phyloP scores from a whole-genome alignment of 306 rosid species.

The Comarum palustre region DNA sequence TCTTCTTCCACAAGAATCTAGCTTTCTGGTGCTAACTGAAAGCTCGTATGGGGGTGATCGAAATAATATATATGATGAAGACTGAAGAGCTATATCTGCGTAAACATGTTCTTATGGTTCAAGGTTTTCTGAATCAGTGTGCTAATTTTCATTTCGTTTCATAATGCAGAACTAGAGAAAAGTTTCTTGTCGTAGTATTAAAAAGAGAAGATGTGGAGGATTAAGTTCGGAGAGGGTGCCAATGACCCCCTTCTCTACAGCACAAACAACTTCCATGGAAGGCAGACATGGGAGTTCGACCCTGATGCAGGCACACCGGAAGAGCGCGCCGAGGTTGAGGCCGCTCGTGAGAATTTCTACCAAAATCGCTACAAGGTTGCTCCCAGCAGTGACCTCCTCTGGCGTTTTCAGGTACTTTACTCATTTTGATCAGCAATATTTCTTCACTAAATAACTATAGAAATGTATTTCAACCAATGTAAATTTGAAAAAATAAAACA shows the following conservation, averaged over 20 bases:
- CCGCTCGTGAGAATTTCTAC: constrained; percentile 26
- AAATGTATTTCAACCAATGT: neutral
- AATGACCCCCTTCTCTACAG: constrained; percentile 38
- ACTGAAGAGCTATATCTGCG: neutral
- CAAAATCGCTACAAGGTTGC: constrained; percentile 23
- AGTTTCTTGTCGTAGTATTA: neutral
- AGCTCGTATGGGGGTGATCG: neutral
- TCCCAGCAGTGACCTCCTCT: constrained; percentile 30
- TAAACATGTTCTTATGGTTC: neutral
- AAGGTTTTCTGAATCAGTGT: neutral
- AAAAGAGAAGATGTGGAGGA: constrained; percentile 29
- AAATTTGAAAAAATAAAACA: neutral
- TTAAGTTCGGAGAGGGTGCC: constrained; percentile 29
- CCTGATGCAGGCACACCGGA: constrained; percentile 26
- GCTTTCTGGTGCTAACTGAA: neutral
- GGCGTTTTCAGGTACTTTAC: constrained; percentile 31
- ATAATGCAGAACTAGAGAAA: neutral
- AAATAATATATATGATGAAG: neutral
- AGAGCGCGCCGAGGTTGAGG: constrained; percentile 28
- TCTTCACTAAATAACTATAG: neutral
- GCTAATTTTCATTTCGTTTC: neutral
- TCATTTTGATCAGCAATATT: neutral
- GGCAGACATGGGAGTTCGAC: constrained; percentile 32
- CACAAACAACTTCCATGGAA: constrained; percentile 34
- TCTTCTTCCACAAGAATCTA: neutral